Conservation (phyloP, 1,284 basidiomycete species). For the Lentinula novae-zelandiae region DNA sequence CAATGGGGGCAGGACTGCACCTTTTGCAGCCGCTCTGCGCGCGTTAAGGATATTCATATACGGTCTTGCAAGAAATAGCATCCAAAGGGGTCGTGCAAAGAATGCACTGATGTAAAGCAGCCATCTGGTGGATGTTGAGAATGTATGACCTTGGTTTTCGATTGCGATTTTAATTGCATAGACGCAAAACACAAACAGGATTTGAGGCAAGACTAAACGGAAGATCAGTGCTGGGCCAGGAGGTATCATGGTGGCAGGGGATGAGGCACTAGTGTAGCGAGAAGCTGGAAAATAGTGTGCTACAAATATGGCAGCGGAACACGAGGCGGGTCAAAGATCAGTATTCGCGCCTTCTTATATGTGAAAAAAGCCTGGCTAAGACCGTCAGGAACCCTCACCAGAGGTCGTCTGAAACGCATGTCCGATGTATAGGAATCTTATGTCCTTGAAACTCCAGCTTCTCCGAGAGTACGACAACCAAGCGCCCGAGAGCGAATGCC, state of each 20-base stretch:
- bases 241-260: not conserved
- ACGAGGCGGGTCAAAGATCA: not conserved
- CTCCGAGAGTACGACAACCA: too few relatives aligned
- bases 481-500: too few relatives aligned
- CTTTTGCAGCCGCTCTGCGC: slow-evolving; percentile 3
- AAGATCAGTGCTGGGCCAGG: not conserved
- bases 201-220: not conserved
- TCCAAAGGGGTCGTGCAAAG: not conserved
- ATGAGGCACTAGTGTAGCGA: too few relatives aligned
- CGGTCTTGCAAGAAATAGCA: not conserved
- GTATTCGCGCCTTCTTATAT: not conserved
- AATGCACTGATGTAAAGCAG: not conserved
- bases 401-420: not conserved
- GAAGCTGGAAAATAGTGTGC: not conserved
- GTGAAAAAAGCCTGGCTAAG: not conserved
- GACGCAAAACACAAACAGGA: not conserved
- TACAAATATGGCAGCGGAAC: not conserved
- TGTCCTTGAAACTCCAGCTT: not conserved
- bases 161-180: not conserved
- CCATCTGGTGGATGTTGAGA: not conserved
- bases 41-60: not conserved
- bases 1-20: slow-evolving; percentile 2
- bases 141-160: not conserved
- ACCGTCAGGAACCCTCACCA: not conserved
- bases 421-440: not conserved